Conservation (phyloP, 495 filamentous ascomycete species). For the Penicillium steckii region DNA sequence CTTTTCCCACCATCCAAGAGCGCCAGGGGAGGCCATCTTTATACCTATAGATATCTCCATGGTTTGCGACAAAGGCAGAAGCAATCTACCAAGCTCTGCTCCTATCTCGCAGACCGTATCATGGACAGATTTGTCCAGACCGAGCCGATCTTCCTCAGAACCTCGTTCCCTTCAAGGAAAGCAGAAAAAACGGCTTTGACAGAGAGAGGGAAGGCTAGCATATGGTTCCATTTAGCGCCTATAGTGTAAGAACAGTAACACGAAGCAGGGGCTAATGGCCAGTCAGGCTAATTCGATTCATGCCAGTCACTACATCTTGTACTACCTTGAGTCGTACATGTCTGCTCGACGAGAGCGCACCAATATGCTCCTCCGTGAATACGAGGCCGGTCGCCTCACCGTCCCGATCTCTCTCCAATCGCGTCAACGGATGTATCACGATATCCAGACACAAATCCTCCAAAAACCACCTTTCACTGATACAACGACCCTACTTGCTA, state of each 20-base stretch:
- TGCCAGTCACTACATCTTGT: constrained; percentile 41
- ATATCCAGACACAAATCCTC: constrained; percentile 40
- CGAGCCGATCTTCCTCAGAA: constrained; percentile 31
- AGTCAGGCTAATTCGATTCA: not conserved
- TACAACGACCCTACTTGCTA: constrained; percentile 41
- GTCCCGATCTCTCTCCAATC: constrained; percentile 35
- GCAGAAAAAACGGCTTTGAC: constrained; percentile 33
- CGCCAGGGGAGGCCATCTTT: constrained; percentile 43
- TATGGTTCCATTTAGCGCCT: constrained; percentile 43
- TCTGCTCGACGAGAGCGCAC: constrained; percentile 43
- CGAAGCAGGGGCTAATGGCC: not conserved
- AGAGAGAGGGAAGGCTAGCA: constrained; percentile 30
- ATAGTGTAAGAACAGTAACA: constrained; percentile 32
- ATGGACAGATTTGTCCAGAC: constrained; percentile 39
- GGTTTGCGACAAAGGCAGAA: constrained; percentile 39
- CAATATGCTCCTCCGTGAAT: constrained; percentile 40
- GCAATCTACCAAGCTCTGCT: constrained; percentile 40
- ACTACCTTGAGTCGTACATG: constrained; percentile 42
- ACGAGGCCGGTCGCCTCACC: constrained; percentile 39
- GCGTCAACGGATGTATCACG: constrained; percentile 38
- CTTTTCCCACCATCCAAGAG: constrained; percentile 45
- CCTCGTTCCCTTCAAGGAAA: constrained; percentile 31
- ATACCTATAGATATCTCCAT: constrained; percentile 44
- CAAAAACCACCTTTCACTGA: constrained; percentile 45
- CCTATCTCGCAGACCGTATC: constrained; percentile 44